Evolutionary conservation across 495 filamentous ascomycete species (phyloP).

Genomic region (Mycothermus thermophilus): DNA sequence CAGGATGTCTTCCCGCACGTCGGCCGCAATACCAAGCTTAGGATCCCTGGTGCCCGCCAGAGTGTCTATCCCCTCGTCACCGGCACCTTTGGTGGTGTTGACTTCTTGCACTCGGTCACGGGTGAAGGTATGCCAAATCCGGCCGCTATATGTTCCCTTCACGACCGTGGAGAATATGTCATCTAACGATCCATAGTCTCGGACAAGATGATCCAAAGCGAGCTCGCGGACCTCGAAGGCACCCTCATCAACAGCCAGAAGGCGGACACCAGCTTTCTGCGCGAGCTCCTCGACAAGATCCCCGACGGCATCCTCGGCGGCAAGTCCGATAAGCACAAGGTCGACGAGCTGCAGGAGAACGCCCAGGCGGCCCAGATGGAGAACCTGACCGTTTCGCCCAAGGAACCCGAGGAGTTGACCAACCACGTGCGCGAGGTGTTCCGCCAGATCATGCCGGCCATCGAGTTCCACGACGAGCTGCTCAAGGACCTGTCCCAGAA

Average conservation of each 20-base stretch:
- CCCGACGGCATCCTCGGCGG: conserved; percentile 62
- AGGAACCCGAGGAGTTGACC: conserved; percentile 64
- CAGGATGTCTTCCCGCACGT: conserved; percentile 71
- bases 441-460: conserved; percentile 65
- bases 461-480: conserved; percentile 78
- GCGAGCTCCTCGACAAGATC: conserved; percentile 62
- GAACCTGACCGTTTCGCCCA: conserved; percentile 50
- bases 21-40: conserved; percentile 51
- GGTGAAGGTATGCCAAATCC: conserved; percentile 46
- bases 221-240: conserved; percentile 68
- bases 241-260: conserved; percentile 48
- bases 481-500: conserved; percentile 63
- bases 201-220: conserved; percentile 77
- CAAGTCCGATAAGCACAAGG: conserved; percentile 50
- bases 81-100: conserved; percentile 84
- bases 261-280: conserved; percentile 49
- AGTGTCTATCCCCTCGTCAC: conserved; percentile 69
- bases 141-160: too few species aligned
- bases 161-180: background rate
- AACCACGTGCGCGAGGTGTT: conserved; percentile 49
- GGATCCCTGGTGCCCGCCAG: conserved; percentile 46
- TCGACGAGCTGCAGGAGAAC: conserved; percentile 53
- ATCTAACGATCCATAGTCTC: conserved; percentile 34
- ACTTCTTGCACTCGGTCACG: conserved; percentile 73
- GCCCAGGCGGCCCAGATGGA: conserved; percentile 54